Conservation (phyloP, 2,329 filamentous ascomycete genomes). For the Colletotrichum cuscutae region DNA sequence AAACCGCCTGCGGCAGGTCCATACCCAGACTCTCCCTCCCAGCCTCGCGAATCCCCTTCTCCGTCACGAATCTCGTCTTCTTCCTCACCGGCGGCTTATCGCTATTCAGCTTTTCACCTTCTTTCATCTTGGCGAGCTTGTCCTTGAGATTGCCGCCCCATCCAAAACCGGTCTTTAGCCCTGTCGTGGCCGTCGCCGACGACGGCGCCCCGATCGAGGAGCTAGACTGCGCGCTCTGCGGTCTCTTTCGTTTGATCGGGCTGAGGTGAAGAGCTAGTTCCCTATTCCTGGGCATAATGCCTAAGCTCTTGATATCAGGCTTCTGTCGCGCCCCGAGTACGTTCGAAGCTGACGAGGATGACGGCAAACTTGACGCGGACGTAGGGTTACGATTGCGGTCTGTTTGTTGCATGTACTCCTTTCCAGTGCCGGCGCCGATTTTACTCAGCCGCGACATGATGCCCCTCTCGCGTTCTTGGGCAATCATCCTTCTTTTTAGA, state of each 20-base stretch:
- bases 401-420: slow-evolving; percentile 72
- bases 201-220: slow-evolving; percentile 39
- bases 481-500: slow-evolving; percentile 71
- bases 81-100: slow-evolving; percentile 66
- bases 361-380: slow-evolving; percentile 1
- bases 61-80: slow-evolving; percentile 84
- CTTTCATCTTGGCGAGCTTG: slow-evolving; percentile 71
- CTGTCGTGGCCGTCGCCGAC: slow-evolving; percentile 37
- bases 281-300: slow-evolving; percentile 51
- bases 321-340: slow-evolving; percentile 42
- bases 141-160: slow-evolving; percentile 67
- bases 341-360: slow-evolving; percentile 22
- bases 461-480: slow-evolving; percentile 77
- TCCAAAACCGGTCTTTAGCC: slow-evolving; percentile 52
- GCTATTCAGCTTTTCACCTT: slow-evolving; percentile 58
- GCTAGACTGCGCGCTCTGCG: slow-evolving; percentile 57
- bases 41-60: slow-evolving; percentile 80
- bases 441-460: slow-evolving; percentile 75
- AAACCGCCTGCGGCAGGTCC: slow-evolving; percentile 47
- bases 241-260: slow-evolving; percentile 70
- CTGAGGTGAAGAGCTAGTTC: slow-evolving; percentile 64
- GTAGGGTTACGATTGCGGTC: slow-evolving; percentile 27
- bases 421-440: slow-evolving; percentile 73
- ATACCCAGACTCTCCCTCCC: slow-evolving; percentile 77
- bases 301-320: slow-evolving; percentile 57